Evolutionary conservation across 345 rosid species (phyloP).

Genomic region (Syzygium aromaticum): DNA sequence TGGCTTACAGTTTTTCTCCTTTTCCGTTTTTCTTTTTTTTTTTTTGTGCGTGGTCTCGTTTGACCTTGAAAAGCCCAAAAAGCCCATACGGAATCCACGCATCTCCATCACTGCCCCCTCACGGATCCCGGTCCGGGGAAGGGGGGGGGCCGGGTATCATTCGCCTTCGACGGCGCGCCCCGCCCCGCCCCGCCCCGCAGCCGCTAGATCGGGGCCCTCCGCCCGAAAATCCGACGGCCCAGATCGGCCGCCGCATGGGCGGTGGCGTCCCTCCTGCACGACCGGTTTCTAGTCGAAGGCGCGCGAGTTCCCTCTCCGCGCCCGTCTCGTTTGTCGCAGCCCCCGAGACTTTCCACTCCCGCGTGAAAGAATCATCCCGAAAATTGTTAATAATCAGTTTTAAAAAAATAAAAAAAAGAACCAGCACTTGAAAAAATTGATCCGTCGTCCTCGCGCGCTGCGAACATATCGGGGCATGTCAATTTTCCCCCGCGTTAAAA

Average conservation of each 20-base stretch:
- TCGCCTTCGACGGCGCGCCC: not conserved
- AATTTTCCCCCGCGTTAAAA: not conserved
- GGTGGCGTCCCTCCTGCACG: not conserved
- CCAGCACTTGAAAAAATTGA: no score
- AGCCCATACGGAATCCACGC: not conserved
- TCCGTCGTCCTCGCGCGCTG: not conserved
- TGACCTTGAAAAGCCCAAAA: constrained; percentile 18
- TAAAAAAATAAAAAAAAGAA: no score
- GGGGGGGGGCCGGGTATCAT: constrained; percentile 1
- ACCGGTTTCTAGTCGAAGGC: constrained; percentile 20
- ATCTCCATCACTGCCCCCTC: constrained; percentile 5
- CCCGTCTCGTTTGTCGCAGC: constrained; percentile 9
- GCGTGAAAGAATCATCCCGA: not conserved
- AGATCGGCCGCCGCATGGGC: constrained; percentile 3
- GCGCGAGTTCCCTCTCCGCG: constrained; percentile 11
- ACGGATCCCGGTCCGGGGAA: not conserved
- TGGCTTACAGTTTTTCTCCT: rapidly evolving
- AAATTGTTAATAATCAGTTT: no score
- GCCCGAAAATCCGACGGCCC: constrained; percentile 9
- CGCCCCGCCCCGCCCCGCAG: constrained; percentile 16
- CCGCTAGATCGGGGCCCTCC: not conserved
- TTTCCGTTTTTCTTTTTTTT: rapidly evolving
- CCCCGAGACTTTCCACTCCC: not conserved
- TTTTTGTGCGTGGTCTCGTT: not conserved
- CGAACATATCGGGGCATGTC: not conserved